A percentile compares a stretch with the other conserved stretches of the same genome.
phyloP scores from a whole-genome alignment of 208 protist genomes.

The Leishmania amazonensis region DNA sequence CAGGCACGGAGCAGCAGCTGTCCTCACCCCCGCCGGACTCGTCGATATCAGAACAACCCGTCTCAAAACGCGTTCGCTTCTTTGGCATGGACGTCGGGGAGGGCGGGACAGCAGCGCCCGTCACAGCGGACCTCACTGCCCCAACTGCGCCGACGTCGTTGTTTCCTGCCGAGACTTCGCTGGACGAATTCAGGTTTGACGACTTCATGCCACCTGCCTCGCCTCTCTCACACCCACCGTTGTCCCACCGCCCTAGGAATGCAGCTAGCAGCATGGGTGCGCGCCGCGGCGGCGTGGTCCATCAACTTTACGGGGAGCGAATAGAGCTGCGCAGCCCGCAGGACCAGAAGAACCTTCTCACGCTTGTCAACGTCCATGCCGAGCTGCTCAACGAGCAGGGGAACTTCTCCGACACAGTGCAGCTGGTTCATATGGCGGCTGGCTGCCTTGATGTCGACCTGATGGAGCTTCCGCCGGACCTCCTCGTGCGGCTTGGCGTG shows the following conservation, averaged over 20 bases:
- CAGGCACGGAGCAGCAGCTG: not conserved
- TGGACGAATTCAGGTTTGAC: constrained; percentile 35
- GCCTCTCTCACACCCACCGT: not conserved
- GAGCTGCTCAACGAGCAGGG: constrained; percentile 88
- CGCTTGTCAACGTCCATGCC: constrained; percentile 85
- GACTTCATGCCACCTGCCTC: constrained; percentile 19
- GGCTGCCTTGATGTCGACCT: constrained; percentile 66
- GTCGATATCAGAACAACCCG: constrained; percentile 9
- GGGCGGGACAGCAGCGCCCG: constrained; percentile 11
- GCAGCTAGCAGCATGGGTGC: not conserved
- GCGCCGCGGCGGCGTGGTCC: constrained; percentile 13
- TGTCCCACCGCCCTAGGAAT: not conserved
- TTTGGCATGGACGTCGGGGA: constrained; percentile 38
- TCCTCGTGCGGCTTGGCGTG: constrained; percentile 80
- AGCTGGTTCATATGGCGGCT: constrained; percentile 67
- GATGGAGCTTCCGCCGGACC: constrained; percentile 82
- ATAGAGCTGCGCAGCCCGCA: constrained; percentile 48
- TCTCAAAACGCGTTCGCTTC: constrained; percentile 73
- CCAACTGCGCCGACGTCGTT: not conserved
- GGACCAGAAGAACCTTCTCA: constrained; percentile 80
- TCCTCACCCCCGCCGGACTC: not conserved
- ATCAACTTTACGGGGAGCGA: constrained; percentile 54
- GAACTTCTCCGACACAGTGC: constrained; percentile 75
- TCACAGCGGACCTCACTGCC: not conserved
- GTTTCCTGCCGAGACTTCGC: not conserved